These are phyloP conservation scores for Botryosphaeria dothidea DNA, from an alignment of 2,329 filamentous ascomycete species.

Conservation along the genomic window DNA sequence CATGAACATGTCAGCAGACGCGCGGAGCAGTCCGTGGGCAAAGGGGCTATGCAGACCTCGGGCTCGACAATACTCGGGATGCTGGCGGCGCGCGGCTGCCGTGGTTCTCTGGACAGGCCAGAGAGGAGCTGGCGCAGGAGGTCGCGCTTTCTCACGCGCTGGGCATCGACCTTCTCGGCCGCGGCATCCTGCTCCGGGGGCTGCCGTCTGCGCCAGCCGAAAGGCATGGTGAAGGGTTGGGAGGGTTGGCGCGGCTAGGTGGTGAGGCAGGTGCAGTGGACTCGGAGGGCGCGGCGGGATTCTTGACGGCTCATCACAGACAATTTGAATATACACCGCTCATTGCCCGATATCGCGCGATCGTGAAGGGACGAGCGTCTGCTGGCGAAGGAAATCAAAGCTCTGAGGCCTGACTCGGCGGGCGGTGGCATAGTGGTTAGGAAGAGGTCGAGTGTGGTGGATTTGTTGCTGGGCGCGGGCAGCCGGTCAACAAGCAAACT, in stretches of 20 bases:
- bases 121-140: constrained; percentile 16
- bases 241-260: not conserved
- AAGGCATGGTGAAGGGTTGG: constrained; percentile 6
- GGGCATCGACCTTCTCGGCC: not conserved
- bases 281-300: constrained; percentile 1
- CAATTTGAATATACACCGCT: constrained; percentile 17
- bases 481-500: constrained; percentile 11
- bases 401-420: constrained; percentile 13
- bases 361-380: constrained; percentile 17
- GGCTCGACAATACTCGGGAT: constrained; percentile 7
- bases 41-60: not conserved
- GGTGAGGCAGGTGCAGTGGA: not conserved
- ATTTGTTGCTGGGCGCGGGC: not conserved
- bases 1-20: not conserved
- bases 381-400: constrained; percentile 8
- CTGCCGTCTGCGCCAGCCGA: constrained; percentile 17
- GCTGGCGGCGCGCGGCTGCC: constrained; percentile 13
- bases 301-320: constrained; percentile 12
- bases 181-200: constrained; percentile 11
- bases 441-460: not conserved
- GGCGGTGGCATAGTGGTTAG: constrained; percentile 5
- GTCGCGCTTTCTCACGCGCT: constrained; percentile 19
- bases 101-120: not conserved
- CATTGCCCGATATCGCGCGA: constrained; percentile 20
- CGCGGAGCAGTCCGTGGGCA: not conserved